These are phyloP conservation scores for Tricholoma saponaceum DNA, from an alignment of 768 basidiomycete genomes.

Conservation along the genomic window DNA sequence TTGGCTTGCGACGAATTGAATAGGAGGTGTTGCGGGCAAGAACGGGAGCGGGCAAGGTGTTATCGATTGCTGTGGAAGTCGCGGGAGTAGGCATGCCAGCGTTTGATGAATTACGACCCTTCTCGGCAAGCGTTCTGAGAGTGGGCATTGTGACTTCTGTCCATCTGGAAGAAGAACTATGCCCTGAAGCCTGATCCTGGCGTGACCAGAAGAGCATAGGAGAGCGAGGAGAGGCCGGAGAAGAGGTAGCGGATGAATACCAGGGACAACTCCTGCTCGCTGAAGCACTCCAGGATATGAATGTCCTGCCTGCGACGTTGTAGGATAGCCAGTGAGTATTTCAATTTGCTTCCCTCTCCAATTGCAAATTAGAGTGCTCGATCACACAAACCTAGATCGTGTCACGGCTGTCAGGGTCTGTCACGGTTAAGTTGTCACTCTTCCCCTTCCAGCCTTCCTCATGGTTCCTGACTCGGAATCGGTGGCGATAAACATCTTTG, in stretches of 20 bases:
- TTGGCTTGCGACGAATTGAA: constrained; percentile 25
- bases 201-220: constrained; percentile 16
- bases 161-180: constrained; percentile 15
- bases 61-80: constrained; percentile 23
- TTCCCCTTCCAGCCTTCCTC: background rate
- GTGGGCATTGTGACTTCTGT: constrained; percentile 12
- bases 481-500: too few relatives aligned
- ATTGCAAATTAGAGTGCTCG: background rate
- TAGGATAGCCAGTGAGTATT: background rate
- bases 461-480: background rate
- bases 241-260: background rate
- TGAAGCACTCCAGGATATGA: background rate
- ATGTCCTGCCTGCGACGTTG: background rate
- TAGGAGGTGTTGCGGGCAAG: constrained; percentile 21
- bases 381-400: background rate
- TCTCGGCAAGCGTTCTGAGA: constrained; percentile 7
- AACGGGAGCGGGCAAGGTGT: constrained; percentile 40
- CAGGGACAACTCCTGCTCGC: background rate
- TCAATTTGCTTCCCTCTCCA: background rate
- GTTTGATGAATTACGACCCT: constrained; percentile 5
- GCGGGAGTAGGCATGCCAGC: constrained; percentile 18
- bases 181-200: constrained; percentile 5
- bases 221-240: background rate
- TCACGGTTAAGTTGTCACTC: too few relatives aligned
- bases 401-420: background rate